Conservation (phyloP, 768 basidiomycete genomes). For the Lactarius trivialis region DNA sequence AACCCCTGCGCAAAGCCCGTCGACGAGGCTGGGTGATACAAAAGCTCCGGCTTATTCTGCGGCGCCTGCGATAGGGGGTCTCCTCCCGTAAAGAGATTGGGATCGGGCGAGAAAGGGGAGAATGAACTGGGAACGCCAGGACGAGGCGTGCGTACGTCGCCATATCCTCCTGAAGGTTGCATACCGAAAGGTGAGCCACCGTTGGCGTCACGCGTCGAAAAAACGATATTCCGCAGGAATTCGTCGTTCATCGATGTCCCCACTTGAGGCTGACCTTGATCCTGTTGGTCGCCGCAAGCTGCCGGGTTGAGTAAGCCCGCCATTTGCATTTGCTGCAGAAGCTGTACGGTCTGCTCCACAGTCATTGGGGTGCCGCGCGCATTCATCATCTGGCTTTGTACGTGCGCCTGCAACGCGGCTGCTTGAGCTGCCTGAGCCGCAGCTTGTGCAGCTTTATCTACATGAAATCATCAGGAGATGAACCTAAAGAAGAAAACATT, state of each 20-base stretch:
- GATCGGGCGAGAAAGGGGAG: conserved; percentile 78
- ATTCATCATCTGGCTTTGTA: conserved; percentile 29
- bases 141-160: conserved; percentile 19
- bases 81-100: conserved; percentile 40
- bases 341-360: conserved; percentile 55
- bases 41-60: conserved; percentile 36
- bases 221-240: conserved; percentile 12
- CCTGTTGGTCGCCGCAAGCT: conserved; percentile 22
- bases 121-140: conserved; percentile 33
- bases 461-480: conserved; percentile 8
- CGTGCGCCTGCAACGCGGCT: conserved; percentile 52
- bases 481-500: not conserved
- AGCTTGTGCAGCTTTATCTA: conserved; percentile 88
- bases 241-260: conserved; percentile 19
- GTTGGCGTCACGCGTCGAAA: conserved; percentile 14
- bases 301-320: conserved; percentile 33
- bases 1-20: conserved; percentile 22
- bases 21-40: conserved; percentile 34
- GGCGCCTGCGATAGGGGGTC: conserved; percentile 34
- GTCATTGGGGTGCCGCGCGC: conserved; percentile 33
- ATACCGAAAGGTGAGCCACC: conserved; percentile 16
- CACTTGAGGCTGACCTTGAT: conserved; percentile 25
- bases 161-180: conserved; percentile 15
- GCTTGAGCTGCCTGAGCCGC: conserved; percentile 72
- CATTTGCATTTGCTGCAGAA: conserved; percentile 50